These are phyloP conservation scores for Hemileccinum rubropunctum DNA, from an alignment of 768 basidiomycete species.

Conservation along the genomic window DNA sequence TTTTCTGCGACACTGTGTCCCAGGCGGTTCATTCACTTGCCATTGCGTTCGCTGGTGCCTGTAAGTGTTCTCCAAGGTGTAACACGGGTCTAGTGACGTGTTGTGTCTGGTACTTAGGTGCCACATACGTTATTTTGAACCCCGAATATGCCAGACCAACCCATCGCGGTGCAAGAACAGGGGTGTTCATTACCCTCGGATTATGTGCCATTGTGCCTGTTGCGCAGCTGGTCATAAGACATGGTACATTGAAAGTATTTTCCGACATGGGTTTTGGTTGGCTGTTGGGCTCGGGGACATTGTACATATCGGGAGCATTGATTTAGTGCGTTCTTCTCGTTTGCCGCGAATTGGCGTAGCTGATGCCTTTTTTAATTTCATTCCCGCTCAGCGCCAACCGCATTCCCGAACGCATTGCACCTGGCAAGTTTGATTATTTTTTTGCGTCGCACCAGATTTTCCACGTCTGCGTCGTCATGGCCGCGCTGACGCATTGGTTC, in stretches of 20 bases:
- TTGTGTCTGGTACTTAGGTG: conserved; percentile 41
- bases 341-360: conserved; percentile 24
- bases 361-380: conserved; percentile 27
- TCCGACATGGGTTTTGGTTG: conserved; percentile 68
- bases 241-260: conserved; percentile 55
- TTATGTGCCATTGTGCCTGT: conserved; percentile 67
- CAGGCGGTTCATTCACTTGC: conserved; percentile 53
- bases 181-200: conserved; percentile 78
- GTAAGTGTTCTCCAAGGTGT: conserved; percentile 39
- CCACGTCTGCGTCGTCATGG: conserved; percentile 74
- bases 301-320: conserved; percentile 79
- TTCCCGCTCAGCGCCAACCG: conserved; percentile 70
- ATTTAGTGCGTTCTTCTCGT: conserved; percentile 64
- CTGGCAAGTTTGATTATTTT: conserved; percentile 78
- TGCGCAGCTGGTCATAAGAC: conserved; percentile 55
- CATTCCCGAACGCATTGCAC: conserved; percentile 71
- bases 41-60: conserved; percentile 52
- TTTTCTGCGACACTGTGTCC: conserved; percentile 59
- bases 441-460: conserved; percentile 89
- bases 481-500: conserved; percentile 65
- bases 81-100: neutral
- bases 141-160: conserved; percentile 75
- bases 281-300: conserved; percentile 63
- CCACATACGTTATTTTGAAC: conserved; percentile 73
- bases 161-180: conserved; percentile 73